Evolutionary conservation across 2,329 filamentous ascomycete species (phyloP).

Genomic region (Cercospora brassicicola): DNA sequence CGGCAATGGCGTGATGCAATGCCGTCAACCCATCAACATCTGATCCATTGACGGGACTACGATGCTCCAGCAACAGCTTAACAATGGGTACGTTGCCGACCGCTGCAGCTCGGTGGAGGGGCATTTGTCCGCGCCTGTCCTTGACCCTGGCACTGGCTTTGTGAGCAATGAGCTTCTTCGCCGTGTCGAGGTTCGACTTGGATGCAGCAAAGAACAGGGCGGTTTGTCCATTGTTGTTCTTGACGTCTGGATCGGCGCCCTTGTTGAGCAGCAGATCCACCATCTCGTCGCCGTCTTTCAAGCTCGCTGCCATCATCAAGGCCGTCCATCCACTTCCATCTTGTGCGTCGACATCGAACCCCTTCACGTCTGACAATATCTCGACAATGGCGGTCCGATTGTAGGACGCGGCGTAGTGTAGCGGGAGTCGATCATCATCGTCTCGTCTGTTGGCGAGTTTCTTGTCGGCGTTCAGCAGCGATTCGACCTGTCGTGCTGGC

Average conservation of each 20-base stretch:
- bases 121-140: conserved; percentile 83
- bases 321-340: conserved; percentile 81
- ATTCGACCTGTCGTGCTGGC: conserved; percentile 69
- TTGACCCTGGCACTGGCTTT: conserved; percentile 77
- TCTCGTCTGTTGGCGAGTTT: conserved; percentile 73
- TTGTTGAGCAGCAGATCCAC: conserved; percentile 67
- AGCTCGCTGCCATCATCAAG: conserved; percentile 76
- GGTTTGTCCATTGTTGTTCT: conserved; percentile 74
- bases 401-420: conserved; percentile 91
- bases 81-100: conserved; percentile 87
- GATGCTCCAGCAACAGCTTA: conserved; percentile 71
- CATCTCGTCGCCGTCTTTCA: conserved; percentile 69
- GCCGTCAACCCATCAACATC: conserved; percentile 83
- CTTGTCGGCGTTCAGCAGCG: conserved; percentile 72
- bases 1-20: conserved; percentile 80
- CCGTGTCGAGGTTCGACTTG: conserved; percentile 81
- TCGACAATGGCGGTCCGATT: conserved; percentile 75
- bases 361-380: conserved; percentile 66
- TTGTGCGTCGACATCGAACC: conserved; percentile 81
- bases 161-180: conserved; percentile 71
- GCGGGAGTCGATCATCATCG: conserved; percentile 81
- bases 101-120: conserved; percentile 88
- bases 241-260: conserved; percentile 71
- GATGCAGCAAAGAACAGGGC: conserved; percentile 89
- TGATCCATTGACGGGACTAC: conserved; percentile 78